Evolutionary conservation across 345 rosid genomes (phyloP).

Genomic region (Hirschfeldia incana): DNA sequence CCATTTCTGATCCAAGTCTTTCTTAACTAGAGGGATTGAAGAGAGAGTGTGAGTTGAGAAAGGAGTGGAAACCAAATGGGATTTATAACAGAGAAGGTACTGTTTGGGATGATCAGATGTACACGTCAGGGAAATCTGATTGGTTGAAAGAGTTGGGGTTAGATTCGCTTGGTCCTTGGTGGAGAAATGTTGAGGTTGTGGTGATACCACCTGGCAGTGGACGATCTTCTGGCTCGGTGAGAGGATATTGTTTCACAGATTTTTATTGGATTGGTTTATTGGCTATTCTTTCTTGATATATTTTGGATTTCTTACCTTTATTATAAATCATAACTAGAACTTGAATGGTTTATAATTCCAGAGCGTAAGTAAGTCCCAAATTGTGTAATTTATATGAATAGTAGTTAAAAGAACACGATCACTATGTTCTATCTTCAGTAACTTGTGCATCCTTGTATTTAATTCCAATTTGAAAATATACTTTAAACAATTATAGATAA

Average conservation of each 20-base stretch:
- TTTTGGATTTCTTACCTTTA: background rate
- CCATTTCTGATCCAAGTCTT: constrained; percentile 47
- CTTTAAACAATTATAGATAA: background rate
- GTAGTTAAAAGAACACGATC: background rate
- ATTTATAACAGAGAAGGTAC: constrained; percentile 42
- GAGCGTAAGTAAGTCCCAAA: background rate
- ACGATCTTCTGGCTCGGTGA: constrained; percentile 34
- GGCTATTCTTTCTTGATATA: background rate
- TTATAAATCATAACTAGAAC: background rate
- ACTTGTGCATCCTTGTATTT: background rate
- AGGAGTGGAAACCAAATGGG: constrained; percentile 12
- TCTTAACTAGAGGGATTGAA: background rate
- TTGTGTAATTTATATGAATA: background rate
- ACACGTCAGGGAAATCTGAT: constrained; percentile 49
- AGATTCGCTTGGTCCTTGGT: constrained; percentile 47
- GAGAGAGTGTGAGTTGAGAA: constrained; percentile 13
- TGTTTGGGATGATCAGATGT: constrained; percentile 47
- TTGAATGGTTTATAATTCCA: background rate
- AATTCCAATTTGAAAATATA: background rate
- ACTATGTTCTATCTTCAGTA: too few species aligned
- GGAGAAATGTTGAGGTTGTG: constrained; percentile 29
- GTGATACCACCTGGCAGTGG: constrained; percentile 46
- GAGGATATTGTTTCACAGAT: constrained; percentile 11
- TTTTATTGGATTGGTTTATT: background rate
- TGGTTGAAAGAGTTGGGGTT: constrained; percentile 43